Evolutionary conservation across 176 grass and related monocot genomes (phyloP), one percentile per base, ranked within the genome.

Genomic region (Elymus sibiricus): DNA sequence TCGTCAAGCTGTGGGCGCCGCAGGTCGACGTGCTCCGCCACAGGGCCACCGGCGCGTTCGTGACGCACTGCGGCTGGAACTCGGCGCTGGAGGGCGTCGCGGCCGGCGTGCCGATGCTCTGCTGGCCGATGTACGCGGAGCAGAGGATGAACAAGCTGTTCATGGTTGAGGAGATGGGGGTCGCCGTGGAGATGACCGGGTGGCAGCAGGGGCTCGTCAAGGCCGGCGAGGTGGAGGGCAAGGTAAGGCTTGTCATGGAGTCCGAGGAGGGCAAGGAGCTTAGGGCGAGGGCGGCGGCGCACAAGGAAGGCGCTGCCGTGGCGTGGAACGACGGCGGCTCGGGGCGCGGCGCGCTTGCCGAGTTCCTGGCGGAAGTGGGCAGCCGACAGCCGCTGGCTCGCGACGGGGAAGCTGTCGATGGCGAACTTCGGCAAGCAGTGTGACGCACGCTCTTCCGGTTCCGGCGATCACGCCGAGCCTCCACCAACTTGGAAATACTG

Each of bases 21-120:
- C 46, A 49, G 46, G 4, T 49, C 13, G 46, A 49, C 46, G 46
- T 49, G 46, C 46, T 49, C 14, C 46, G 46, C 46, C 46, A 49
- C 46, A 49, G 46, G 5, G 46, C 46, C 46, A 49, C 46, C 14
- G 46, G 46, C 14, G 46, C 46, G 46, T 94, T 94, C 60, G 82
- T 94, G 8, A 92, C 90, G 6, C 90, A 95, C 73, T 88, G 82
- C 11, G 90, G 88, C 1, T 92, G 93, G 93, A 95, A 91, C 82
- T 95, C 93, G 17, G 88, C 73, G 37, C 38, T 89, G 34, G 93
- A 95, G 60, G 84, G 25, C 25, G 26, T 64, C 12, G 11, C 25
- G 25, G 61, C 61, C 5, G 61, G 61, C 61, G 61, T 28, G 61
- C 61, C 61, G 25, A 64, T 64, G 25, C 25, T 64, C 14, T 46